A percentile compares a stretch with the other conserved stretches of the same genome.
These are phyloP conservation scores for Chaetomium sp. DNA, from an alignment of 2,329 filamentous ascomycete genomes.

Conservation along the genomic window DNA sequence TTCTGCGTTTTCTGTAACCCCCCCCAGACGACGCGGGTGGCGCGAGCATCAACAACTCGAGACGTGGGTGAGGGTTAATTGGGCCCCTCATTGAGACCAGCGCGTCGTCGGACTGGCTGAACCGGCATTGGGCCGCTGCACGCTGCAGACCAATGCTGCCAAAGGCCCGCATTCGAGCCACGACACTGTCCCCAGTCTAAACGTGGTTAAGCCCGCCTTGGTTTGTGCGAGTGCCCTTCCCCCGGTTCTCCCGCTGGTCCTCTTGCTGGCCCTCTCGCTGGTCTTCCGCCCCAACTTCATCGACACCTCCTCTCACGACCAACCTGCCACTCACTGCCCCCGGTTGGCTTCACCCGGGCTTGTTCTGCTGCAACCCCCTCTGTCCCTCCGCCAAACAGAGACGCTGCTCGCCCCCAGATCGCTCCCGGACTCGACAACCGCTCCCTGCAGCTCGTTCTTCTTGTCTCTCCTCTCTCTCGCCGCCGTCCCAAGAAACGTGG, in stretches of 20 bases:
- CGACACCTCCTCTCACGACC: constrained; percentile 15
- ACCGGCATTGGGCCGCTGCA: constrained; percentile 29
- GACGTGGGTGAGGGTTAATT: constrained; percentile 19
- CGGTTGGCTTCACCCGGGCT: constrained; percentile 3
- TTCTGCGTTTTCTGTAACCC: constrained; percentile 6
- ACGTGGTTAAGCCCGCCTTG: constrained; percentile 29
- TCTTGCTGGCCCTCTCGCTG: background rate
- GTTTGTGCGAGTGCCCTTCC: constrained; percentile 19
- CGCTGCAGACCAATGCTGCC: constrained; percentile 27
- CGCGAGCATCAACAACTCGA: constrained; percentile 13
- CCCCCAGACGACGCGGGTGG: constrained; percentile 11
- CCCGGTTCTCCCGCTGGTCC: background rate
- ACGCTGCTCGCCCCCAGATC: constrained; percentile 12
- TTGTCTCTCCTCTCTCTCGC: background rate
- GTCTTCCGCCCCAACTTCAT: constrained; percentile 15
- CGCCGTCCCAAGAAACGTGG: background rate
- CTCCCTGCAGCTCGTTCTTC: constrained; percentile 3
- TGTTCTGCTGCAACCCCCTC: constrained; percentile 14
- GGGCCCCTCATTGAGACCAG: constrained; percentile 21
- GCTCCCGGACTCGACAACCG: constrained; percentile 16
- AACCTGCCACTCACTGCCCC: no score
- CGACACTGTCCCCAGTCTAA: constrained; percentile 33
- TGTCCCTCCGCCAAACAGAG: constrained; percentile 24
- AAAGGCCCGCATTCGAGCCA: constrained; percentile 36
- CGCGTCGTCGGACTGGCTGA: constrained; percentile 23